These are phyloP conservation scores for Terana coerulea DNA, from an alignment of 768 basidiomycete genomes.

Conservation along the genomic window DNA sequence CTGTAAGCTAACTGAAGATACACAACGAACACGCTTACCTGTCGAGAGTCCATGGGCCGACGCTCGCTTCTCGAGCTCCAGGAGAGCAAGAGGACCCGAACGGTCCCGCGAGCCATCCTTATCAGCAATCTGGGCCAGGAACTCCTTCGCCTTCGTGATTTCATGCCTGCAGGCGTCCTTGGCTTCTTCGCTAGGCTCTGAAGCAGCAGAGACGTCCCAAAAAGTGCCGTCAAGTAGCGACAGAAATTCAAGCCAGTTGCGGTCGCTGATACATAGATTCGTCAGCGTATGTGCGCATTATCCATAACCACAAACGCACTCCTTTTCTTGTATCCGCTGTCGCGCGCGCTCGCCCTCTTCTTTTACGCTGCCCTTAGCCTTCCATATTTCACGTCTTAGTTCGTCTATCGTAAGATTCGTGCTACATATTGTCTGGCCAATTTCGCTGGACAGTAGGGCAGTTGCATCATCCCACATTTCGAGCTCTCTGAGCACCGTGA, in stretches of 20 bases:
- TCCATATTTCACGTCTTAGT: slow-evolving; percentile 68
- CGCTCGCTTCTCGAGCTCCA: slow-evolving; percentile 72
- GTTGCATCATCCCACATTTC: slow-evolving; percentile 67
- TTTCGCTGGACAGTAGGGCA: slow-evolving; percentile 62
- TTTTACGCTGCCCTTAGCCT: slow-evolving; percentile 45
- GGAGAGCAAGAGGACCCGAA: slow-evolving; percentile 64
- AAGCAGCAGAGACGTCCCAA: slow-evolving; percentile 29
- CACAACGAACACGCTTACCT: slow-evolving; percentile 29
- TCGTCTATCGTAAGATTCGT: slow-evolving; percentile 75
- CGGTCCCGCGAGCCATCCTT: slow-evolving; percentile 71
- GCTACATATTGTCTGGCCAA: slow-evolving; percentile 63
- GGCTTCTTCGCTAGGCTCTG: slow-evolving; percentile 28
- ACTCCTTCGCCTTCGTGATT: slow-evolving; percentile 40
- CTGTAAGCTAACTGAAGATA: neutral
- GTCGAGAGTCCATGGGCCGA: slow-evolving; percentile 42
- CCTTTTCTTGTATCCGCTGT: slow-evolving; percentile 53
- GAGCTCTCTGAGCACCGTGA: slow-evolving; percentile 67
- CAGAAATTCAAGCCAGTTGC: slow-evolving; percentile 85
- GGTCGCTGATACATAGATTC: slow-evolving; percentile 44
- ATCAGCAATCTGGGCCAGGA: slow-evolving; percentile 56
- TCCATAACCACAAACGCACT: slow-evolving; percentile 36
- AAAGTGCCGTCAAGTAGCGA: slow-evolving; percentile 71
- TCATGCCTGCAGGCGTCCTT: slow-evolving; percentile 36
- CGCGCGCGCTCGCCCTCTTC: slow-evolving; percentile 65
- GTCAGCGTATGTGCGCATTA: neutral